Evolutionary conservation across 179 eudicot species (phyloP).

Genomic region (Nepenthes alata): DNA sequence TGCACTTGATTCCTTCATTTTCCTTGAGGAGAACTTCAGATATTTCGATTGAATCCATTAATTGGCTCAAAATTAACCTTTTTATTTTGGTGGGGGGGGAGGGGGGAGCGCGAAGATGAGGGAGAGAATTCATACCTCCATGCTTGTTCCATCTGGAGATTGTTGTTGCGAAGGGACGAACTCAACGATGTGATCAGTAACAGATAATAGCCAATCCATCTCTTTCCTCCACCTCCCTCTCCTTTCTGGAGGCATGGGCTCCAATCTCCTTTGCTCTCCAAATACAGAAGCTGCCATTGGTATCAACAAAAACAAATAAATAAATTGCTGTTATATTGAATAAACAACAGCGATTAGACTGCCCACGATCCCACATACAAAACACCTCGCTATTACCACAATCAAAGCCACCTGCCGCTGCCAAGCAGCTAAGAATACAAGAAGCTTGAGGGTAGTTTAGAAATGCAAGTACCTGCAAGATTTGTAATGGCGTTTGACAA

Average conservation of each 20-base stretch:
- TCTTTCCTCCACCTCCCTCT: conserved; percentile 76
- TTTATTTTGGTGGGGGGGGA: conserved; percentile 5
- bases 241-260: conserved; percentile 24
- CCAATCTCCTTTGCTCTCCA: conserved; percentile 37
- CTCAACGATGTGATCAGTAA: conserved; percentile 84
- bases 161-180: conserved; percentile 68
- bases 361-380: too few relatives aligned
- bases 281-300: conserved; percentile 59
- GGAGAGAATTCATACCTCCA: conserved; percentile 84
- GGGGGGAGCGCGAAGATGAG: conserved; percentile 13
- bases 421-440: neutral
- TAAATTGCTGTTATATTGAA: too few relatives aligned
- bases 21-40: too few relatives aligned
- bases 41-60: conserved; percentile 24
- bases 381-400: neutral
- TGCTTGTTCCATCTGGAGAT: conserved; percentile 53
- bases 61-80: conserved; percentile 79
- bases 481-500: conserved; percentile 87
- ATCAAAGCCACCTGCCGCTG: neutral
- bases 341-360: too few relatives aligned
- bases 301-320: neutral
- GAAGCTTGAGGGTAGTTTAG: neutral
- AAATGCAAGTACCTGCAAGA: conserved; percentile 47
- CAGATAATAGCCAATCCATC: conserved; percentile 74
- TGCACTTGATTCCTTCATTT: too few relatives aligned